A percentile compares a stretch with the other conserved stretches of the same genome.
These are phyloP conservation scores for Phytophthora citrophthora DNA, from an alignment of 352 stramenopile genomes.

Conservation along the genomic window DNA sequence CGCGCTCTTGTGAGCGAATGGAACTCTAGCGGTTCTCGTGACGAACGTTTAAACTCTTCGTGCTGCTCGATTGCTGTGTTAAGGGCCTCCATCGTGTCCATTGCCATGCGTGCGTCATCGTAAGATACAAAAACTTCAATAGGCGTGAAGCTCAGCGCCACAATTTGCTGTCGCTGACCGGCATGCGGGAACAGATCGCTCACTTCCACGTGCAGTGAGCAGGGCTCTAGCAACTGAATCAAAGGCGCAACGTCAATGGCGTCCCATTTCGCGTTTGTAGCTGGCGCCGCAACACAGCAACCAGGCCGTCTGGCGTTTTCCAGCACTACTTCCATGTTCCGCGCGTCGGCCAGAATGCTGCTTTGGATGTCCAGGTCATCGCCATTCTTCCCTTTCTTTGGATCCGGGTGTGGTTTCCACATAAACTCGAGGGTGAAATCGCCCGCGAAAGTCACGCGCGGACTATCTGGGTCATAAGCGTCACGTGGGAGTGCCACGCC, in stretches of 20 bases:
- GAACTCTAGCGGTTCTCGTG: conserved; percentile 1
- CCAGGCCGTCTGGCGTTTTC: conserved; percentile 72
- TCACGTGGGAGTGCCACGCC: conserved; percentile 65
- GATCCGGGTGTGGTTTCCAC: conserved; percentile 47
- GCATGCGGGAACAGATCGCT: conserved; percentile 73
- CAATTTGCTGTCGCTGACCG: conserved; percentile 75
- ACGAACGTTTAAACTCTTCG: conserved; percentile 13
- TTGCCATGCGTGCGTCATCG: conserved; percentile 67
- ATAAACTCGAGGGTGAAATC: conserved; percentile 65
- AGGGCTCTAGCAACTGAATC: conserved; percentile 85
- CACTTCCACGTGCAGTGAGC: conserved; percentile 66
- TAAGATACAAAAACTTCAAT: conserved; percentile 86
- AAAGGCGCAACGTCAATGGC: conserved; percentile 44
- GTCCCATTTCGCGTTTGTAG: conserved; percentile 29
- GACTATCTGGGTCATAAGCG: conserved; percentile 41
- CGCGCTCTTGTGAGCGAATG: conserved; percentile 16
- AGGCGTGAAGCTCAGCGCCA: conserved; percentile 72
- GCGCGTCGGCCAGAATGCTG: conserved; percentile 65
- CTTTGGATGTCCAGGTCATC: conserved; percentile 76
- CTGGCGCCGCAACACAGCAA: conserved; percentile 51
- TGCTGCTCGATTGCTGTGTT: conserved; percentile 39
- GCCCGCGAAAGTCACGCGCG: conserved; percentile 57
- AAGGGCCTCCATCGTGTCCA: conserved; percentile 55
- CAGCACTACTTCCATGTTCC: conserved; percentile 66
- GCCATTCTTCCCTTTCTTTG: conserved; percentile 14